Conservation (phyloP, 192 early-diverging fungal genomes). For the Helicostylum pulchrum region DNA sequence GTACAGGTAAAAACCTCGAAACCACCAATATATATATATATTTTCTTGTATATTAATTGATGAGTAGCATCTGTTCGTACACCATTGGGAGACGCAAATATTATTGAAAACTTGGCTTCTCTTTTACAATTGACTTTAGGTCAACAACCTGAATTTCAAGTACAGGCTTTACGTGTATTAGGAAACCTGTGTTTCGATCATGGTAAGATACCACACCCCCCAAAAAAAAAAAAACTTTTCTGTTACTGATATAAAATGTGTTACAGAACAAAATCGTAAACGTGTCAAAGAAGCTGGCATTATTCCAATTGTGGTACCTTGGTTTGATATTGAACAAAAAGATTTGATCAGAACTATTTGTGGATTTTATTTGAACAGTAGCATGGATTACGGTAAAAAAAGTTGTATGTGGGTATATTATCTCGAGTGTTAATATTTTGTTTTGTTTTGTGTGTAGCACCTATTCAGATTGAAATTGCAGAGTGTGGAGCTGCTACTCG, state of each 20-base stretch:
- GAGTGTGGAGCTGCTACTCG: slow-evolving; percentile 15
- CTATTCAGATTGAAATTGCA: slow-evolving; percentile 37
- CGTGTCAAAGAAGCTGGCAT: slow-evolving; percentile 35
- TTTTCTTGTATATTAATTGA: background rate
- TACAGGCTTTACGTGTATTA: slow-evolving; percentile 48
- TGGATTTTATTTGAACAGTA: slow-evolving; percentile 49
- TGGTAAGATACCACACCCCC: slow-evolving; percentile 32
- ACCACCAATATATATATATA: background rate
- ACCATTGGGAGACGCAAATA: slow-evolving; percentile 42
- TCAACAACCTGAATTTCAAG: slow-evolving; percentile 16
- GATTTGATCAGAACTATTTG: slow-evolving; percentile 39
- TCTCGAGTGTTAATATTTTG: background rate
- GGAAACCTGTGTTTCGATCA: slow-evolving; percentile 56
- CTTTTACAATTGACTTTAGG: slow-evolving; percentile 29
- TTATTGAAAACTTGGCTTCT: slow-evolving; percentile 36
- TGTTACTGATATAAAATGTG: background rate
- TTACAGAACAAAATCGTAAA: slow-evolving; percentile 45
- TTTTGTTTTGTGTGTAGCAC: slow-evolving; percentile 25
- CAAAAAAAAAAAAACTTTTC: background rate
- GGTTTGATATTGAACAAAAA: slow-evolving; percentile 30
- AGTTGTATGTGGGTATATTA: background rate
- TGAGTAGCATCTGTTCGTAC: slow-evolving; percentile 36
- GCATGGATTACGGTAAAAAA: slow-evolving; percentile 47
- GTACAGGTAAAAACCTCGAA: slow-evolving; percentile 9
- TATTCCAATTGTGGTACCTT: slow-evolving; percentile 27